Percentiles rank a stretch among this genome's conserved stretches.
Conservation (phyloP, 225 moss, liverwort and hornwort genomes). For the Antitrichia curtipendula region DNA sequence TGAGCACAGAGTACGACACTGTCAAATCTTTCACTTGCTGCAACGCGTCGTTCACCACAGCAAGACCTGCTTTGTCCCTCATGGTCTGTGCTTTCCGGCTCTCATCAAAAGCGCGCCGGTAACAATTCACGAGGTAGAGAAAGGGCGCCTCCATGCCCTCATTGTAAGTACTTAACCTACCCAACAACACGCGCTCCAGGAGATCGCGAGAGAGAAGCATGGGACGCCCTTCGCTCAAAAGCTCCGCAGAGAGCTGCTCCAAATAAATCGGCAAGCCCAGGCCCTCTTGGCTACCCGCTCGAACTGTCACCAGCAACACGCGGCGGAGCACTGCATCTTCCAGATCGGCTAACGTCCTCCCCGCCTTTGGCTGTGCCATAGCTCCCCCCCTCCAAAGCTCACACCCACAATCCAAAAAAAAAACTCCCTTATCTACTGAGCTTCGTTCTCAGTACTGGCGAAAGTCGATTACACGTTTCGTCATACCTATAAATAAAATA, state of each 20-base stretch:
- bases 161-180: constrained; percentile 31
- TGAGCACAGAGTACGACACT: constrained; percentile 70
- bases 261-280: constrained; percentile 32
- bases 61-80: constrained; percentile 73
- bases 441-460: background rate
- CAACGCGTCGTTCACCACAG: constrained; percentile 63
- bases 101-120: constrained; percentile 68
- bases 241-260: constrained; percentile 85
- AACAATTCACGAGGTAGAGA: constrained; percentile 70
- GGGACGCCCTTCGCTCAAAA: constrained; percentile 56
- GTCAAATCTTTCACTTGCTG: constrained; percentile 76
- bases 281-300: constrained; percentile 9
- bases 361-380: constrained; percentile 58
- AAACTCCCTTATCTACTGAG: background rate
- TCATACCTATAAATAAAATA: background rate
- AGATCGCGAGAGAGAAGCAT: constrained; percentile 48
- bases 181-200: constrained; percentile 81
- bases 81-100: constrained; percentile 61
- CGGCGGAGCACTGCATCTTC: constrained; percentile 68
- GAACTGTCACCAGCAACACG: constrained; percentile 71
- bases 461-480: background rate
- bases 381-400: background rate
- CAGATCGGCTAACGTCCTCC: constrained; percentile 48
- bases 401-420: background rate
- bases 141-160: constrained; percentile 55